Percentiles rank a stretch among this genome's conserved stretches.
phyloP scores from a whole-genome alignment of 805 yeast species.

The Lipomyces yamadae region DNA sequence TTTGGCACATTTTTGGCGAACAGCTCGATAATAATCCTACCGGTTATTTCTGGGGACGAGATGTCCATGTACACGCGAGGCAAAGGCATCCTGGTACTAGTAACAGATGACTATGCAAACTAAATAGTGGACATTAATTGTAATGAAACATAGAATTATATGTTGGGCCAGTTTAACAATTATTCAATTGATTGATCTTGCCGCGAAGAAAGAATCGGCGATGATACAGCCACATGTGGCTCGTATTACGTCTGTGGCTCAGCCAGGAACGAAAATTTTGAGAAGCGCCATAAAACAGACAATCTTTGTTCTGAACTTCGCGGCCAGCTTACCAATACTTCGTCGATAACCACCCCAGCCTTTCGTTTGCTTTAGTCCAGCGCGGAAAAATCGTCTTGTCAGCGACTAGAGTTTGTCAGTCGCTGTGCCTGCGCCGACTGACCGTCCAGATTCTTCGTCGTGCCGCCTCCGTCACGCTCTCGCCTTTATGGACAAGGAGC shows the following conservation, averaged over 20 bases:
- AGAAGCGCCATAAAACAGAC: neutral
- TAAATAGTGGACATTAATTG: neutral
- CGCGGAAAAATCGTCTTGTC: neutral
- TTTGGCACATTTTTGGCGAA: slow-evolving; percentile 25
- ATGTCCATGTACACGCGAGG: slow-evolving; percentile 35
- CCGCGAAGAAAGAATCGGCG: neutral
- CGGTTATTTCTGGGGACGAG: slow-evolving; percentile 22
- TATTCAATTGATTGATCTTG: neutral
- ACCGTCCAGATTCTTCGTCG: neutral
- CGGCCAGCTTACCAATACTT: neutral
- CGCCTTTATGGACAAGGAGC: slow-evolving; percentile 47
- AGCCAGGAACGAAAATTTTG: slow-evolving; percentile 11
- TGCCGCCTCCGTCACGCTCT: slow-evolving; percentile 4
- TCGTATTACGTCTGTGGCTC: slow-evolving; percentile 11
- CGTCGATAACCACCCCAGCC: neutral
- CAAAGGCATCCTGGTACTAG: slow-evolving; percentile 10
- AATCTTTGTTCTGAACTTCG: neutral
- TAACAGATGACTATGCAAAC: neutral
- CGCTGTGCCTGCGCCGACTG: neutral
- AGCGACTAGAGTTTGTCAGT: neutral
- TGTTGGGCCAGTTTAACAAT: neutral
- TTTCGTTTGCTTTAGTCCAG: neutral
- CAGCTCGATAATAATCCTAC: slow-evolving; percentile 30
- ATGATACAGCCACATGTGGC: slow-evolving; percentile 8
- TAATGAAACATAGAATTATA: neutral